Base-by-base conservation (phyloP, 345 rosid species). In the Syzygium aqueum region DNA sequence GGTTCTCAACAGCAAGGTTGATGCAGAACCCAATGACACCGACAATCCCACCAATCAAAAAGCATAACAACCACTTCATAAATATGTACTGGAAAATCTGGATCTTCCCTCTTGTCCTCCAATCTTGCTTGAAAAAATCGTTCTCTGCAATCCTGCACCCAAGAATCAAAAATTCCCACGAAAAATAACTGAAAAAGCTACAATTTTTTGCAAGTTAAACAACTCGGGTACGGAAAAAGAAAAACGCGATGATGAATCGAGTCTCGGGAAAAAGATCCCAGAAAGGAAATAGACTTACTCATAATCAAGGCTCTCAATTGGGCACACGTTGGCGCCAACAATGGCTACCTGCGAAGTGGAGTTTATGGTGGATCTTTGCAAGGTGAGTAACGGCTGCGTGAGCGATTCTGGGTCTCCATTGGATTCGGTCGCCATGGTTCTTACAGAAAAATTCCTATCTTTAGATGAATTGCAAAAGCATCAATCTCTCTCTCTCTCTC, bases 341-440 rank as follows among this genome's bases (percentile, higher is more conserved):
- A 96, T 93, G 85, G 99, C 99, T 61, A 95, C 97, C 90, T 97
- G 99, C 86, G 99, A 97, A 51, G 98, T 92, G 53, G 98, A 95
- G 89, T 95, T 95, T 28, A 89, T 30, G 84, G 86, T 1, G 82
- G 96, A 94, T 89, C 95, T 93, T 59, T 86, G 93, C 19, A 87
- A 53, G 27, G 90, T 14, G 19, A 97, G 95, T 1, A 97, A 88
- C 9, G 98, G 96, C 23, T 37, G 85, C 52, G 93, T 52, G 84
- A 92, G 86, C 85, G 85, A 93, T 22, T 92, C 96, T 7, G 67
- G 89, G 87, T 94, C 94, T 57, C 63, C 88, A 65, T 37, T 51
- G 46, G 73, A 1, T 85, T 21, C 88, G 77, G 53, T 53, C 33
- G 28, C 82, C 91, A 87, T 73, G 63, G 85, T 61, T 67, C 50